Evolutionary conservation across 2,329 filamentous ascomycete genomes (phyloP), one percentile per base, ranked within the genome.

Genomic region (Trichophyton benhamiae): DNA sequence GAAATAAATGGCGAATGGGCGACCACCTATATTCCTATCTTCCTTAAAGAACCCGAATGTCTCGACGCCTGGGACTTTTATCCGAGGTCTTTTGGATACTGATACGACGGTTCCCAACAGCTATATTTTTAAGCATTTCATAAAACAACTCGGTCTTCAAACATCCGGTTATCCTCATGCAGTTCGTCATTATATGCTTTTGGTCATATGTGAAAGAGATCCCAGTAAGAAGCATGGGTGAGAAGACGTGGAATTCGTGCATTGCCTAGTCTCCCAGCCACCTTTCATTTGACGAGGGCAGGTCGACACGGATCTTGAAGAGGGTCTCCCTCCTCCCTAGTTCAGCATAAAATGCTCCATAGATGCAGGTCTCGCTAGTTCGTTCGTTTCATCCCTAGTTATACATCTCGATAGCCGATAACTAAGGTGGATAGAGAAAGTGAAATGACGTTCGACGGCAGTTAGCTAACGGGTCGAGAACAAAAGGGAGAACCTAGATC

Each of bases 1-100:
- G 41, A 58, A 33, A 25, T 58, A 7, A 11, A 48, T n/a, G 38
- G 60, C 3, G 53, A 61, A 58, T 61, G 53, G 60, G 41, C 52
- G 52, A 33, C 36, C 25, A 42, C 49, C 7, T 61, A 61, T 58
- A 48, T 61, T 58, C 53, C 60, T 0, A 20, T 58, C 25, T 52
- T 58, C 22, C 60, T 61, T 15, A 36, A 61, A 20, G 36, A 57
- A 33, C 59, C 48, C 38, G 25, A 17, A 48, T 60, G 46, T 60
- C 59, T 60, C 41, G 59, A 60, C 42, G 59, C 59, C 55, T 60
- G 48, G 30, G 59, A 60, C 36, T 60, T 57, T 38, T 61, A 58
- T 58, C 33, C 33, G 11, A 38, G 33, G 3, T 38, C 13, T 2
- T 38, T 38, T 3, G 33, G 33, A 38, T 9, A 38, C 33, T 38